A percentile compares a stretch with the other conserved stretches of the same genome.
Conservation (phyloP, 2,329 filamentous ascomycete species). For the Chaetoscypha palmicola region DNA sequence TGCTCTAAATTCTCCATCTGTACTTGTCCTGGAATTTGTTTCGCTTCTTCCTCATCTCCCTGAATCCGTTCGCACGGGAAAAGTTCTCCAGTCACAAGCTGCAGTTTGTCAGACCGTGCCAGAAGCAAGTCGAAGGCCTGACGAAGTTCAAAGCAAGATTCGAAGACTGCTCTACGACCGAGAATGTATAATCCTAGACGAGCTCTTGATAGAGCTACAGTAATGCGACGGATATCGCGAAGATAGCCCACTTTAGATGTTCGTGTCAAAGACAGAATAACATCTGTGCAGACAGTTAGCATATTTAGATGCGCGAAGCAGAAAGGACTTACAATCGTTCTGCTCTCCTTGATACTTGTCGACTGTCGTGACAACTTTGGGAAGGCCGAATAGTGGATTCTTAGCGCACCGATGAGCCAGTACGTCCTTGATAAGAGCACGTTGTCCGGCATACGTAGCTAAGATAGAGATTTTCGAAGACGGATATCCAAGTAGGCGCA, state of each 20-base stretch:
- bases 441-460: conserved; percentile 88
- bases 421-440: conserved; percentile 82
- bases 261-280: conserved; percentile 87
- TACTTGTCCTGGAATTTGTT: conserved; percentile 48
- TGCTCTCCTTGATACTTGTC: conserved; percentile 99
- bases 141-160: conserved; percentile 78
- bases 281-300: conserved; percentile 47
- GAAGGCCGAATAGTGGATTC: conserved; percentile 80
- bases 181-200: conserved; percentile 88
- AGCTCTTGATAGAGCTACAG: conserved; percentile 88
- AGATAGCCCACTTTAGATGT: conserved; percentile 88
- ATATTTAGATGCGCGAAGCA: conserved; percentile 14
- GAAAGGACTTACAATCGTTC: conserved; percentile 75
- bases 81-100: conserved; percentile 78
- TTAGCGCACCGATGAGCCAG: conserved; percentile 74
- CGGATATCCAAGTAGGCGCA: conserved; percentile 91
- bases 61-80: conserved; percentile 60
- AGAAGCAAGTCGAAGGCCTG: conserved; percentile 78
- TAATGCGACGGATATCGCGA: conserved; percentile 85
- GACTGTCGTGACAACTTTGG: conserved; percentile 84
- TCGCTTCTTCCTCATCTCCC: conserved; percentile 36
- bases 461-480: conserved; percentile 69
- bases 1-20: conserved; percentile 91
- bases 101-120: conserved; percentile 70
- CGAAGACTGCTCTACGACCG: conserved; percentile 81